phyloP scores from a whole-genome alignment of 805 yeast species.

The Zygosaccharomyces lentus region DNA sequence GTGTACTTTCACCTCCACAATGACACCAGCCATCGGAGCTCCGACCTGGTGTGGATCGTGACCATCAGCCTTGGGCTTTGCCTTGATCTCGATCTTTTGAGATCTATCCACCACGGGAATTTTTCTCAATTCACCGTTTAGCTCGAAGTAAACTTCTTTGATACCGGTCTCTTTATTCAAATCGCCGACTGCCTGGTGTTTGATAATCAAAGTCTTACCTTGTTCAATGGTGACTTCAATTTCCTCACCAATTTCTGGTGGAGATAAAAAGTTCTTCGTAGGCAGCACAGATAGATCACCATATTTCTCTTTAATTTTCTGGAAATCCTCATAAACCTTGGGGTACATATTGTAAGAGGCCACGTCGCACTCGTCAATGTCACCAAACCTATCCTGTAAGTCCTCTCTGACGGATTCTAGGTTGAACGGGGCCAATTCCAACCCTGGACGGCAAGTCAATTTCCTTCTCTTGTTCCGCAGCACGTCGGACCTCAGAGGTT shows the following conservation, averaged over 20 bases:
- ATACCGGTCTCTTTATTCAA: conserved; percentile 78
- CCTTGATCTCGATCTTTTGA: conserved; percentile 76
- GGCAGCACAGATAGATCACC: conserved; percentile 95
- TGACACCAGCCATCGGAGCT: conserved; percentile 99
- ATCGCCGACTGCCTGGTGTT: conserved; percentile 90
- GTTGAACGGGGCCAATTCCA: conserved; percentile 81
- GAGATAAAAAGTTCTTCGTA: conserved; percentile 82
- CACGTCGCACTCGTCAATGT: conserved; percentile 78
- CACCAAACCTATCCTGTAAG: conserved; percentile 70
- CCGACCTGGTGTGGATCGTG: conserved; percentile 89
- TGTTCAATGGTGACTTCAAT: conserved; percentile 83
- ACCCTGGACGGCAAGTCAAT: conserved; percentile 87
- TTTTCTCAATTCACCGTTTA: conserved; percentile 97
- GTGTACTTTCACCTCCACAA: conserved; percentile 89
- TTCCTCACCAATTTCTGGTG: conserved; percentile 85
- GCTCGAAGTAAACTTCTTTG: conserved; percentile 95
- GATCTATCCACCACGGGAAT: conserved; percentile 86
- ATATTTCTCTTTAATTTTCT: conserved; percentile 64
- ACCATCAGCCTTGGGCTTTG: conserved; percentile 87
- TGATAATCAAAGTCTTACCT: conserved; percentile 91
- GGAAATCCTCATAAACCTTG: conserved; percentile 88
- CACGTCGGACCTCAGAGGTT: conserved; percentile 90
- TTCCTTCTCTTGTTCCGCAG: conserved; percentile 90
- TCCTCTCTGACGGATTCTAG: conserved; percentile 67
- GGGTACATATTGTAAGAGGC: conserved; percentile 98